phyloP scores from a whole-genome alignment of 1,284 basidiomycete genomes.

The Leucoagaricus sp. region DNA sequence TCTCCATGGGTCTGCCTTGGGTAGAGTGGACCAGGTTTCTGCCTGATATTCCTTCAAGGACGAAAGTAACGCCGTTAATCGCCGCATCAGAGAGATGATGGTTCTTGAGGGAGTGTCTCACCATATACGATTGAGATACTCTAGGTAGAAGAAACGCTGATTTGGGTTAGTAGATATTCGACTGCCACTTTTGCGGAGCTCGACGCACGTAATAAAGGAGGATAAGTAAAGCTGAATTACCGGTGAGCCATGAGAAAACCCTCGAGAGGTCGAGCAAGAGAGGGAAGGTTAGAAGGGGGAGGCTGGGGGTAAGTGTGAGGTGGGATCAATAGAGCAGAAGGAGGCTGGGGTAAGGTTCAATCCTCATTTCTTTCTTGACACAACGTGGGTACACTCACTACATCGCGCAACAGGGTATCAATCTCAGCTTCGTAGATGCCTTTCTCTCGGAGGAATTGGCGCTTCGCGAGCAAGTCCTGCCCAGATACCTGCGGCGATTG shows the following conservation, averaged over 20 bases:
- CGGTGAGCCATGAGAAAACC: slow-evolving; percentile 65
- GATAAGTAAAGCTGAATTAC: slow-evolving; percentile 58
- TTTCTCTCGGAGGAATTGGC: slow-evolving; percentile 69
- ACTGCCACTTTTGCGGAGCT: not conserved
- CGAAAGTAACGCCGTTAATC: slow-evolving; percentile 53
- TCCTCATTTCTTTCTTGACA: not conserved
- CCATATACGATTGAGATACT: slow-evolving; percentile 55
- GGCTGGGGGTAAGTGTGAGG: slow-evolving; percentile 73
- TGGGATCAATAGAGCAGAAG: slow-evolving; percentile 55
- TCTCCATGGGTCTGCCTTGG: slow-evolving; percentile 47
- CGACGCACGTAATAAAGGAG: slow-evolving; percentile 65
- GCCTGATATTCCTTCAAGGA: slow-evolving; percentile 53
- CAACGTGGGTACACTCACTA: slow-evolving; percentile 42
- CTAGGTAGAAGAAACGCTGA: slow-evolving; percentile 70
- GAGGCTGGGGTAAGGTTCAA: slow-evolving; percentile 39
- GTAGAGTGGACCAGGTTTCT: slow-evolving; percentile 55
- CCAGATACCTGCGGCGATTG: slow-evolving; percentile 61
- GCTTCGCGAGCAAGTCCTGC: slow-evolving; percentile 58
- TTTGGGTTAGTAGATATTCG: slow-evolving; percentile 1
- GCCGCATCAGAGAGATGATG: slow-evolving; percentile 61
- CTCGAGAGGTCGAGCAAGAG: slow-evolving; percentile 62
- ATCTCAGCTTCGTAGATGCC: slow-evolving; percentile 67
- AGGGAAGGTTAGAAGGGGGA: slow-evolving; percentile 67
- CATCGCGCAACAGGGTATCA: slow-evolving; percentile 54
- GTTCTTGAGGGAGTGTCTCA: slow-evolving; percentile 56